Percentiles rank a stretch among this genome's conserved stretches.
Evolutionary conservation across 345 rosid species (phyloP).

Genomic region (Populus davidiana): DNA sequence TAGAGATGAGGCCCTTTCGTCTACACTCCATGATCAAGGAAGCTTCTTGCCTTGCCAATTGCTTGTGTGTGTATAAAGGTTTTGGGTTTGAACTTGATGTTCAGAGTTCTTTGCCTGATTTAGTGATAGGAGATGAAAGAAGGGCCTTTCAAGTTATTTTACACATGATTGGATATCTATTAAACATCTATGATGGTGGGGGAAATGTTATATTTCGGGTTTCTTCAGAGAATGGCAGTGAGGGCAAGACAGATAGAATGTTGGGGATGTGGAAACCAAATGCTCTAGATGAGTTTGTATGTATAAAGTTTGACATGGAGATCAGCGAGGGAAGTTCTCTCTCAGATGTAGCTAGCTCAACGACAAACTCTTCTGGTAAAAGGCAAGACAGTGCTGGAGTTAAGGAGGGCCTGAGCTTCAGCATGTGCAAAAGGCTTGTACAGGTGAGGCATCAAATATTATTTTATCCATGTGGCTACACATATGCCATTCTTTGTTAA

Average conservation of each 20-base stretch:
- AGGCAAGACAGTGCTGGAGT: constrained; percentile 44
- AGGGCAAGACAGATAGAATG: constrained; percentile 48
- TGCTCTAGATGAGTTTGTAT: constrained; percentile 43
- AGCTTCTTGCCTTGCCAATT: constrained; percentile 81
- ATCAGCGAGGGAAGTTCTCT: constrained; percentile 43
- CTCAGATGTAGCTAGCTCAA: constrained; percentile 37
- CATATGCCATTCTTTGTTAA: background rate
- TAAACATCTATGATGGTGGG: constrained; percentile 55
- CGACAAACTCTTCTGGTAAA: constrained; percentile 31
- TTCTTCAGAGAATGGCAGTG: constrained; percentile 39
- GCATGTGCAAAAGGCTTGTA: constrained; percentile 87
- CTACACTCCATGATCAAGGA: constrained; percentile 75
- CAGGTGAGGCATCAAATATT: constrained; percentile 47
- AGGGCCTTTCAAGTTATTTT: constrained; percentile 89
- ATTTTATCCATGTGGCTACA: background rate
- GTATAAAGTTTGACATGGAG: constrained; percentile 70
- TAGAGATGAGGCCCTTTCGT: constrained; percentile 63
- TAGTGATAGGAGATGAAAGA: constrained; percentile 78
- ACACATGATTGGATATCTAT: constrained; percentile 80
- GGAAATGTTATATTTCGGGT: constrained; percentile 60
- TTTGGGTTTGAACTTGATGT: constrained; percentile 61
- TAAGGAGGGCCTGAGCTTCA: constrained; percentile 72
- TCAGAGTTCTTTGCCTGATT: constrained; percentile 66
- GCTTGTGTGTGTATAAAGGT: constrained; percentile 70
- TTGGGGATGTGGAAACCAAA: constrained; percentile 51